phyloP scores from a whole-genome alignment of 495 filamentous ascomycete species.

The Neurospora terricola region DNA sequence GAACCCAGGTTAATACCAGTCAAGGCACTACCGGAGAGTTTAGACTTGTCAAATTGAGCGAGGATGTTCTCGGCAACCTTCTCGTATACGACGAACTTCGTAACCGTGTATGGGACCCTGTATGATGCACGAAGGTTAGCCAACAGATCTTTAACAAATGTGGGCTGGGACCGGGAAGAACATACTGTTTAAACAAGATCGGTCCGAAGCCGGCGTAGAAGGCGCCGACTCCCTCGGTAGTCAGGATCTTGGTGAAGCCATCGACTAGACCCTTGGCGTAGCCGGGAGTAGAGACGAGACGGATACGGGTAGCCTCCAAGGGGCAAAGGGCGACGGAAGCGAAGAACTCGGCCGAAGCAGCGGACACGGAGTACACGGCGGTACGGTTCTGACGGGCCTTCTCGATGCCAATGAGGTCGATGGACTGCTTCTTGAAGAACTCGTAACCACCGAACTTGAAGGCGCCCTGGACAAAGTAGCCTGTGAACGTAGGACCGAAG shows the following conservation, averaged over 20 bases:
- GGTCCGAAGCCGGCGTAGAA: constrained; percentile 70
- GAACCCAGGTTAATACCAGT: constrained; percentile 73
- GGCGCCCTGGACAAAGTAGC: constrained; percentile 69
- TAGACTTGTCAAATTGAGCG: constrained; percentile 49
- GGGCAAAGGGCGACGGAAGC: constrained; percentile 68
- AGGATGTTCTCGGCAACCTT: constrained; percentile 64
- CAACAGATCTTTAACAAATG: background rate
- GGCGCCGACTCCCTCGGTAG: constrained; percentile 55
- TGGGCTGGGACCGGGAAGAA: background rate
- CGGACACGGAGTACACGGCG: constrained; percentile 60
- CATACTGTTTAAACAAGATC: constrained; percentile 61
- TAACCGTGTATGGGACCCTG: constrained; percentile 75
- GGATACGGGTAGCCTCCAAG: constrained; percentile 64
- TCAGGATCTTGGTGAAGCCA: constrained; percentile 55
- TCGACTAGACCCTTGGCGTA: constrained; percentile 54
- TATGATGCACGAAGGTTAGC: background rate
- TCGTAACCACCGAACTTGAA: constrained; percentile 75
- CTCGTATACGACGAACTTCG: constrained; percentile 87
- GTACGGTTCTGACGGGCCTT: constrained; percentile 58
- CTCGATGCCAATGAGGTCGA: constrained; percentile 57
- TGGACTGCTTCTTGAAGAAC: constrained; percentile 63
- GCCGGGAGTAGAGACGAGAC: constrained; percentile 60
- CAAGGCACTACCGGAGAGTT: constrained; percentile 48
- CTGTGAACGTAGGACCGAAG: constrained; percentile 59
- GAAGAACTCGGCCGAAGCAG: constrained; percentile 60